These are phyloP conservation scores for Juncus effusus DNA, from an alignment of 176 grass and related monocot species.

Conservation along the genomic window DNA sequence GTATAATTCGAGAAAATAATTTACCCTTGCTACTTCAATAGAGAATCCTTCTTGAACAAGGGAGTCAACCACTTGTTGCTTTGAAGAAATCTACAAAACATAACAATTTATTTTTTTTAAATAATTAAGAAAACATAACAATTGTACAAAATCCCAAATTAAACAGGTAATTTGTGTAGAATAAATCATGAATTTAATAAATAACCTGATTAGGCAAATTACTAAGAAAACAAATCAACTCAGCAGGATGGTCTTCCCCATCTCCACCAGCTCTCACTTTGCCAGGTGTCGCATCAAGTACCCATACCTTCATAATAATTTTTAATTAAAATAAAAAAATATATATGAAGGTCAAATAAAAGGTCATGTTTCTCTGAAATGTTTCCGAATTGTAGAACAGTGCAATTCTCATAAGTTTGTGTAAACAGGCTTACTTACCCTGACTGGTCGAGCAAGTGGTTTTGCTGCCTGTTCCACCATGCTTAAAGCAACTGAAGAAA, in stretches of 20 bases:
- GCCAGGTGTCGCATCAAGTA: slow-evolving; percentile 94
- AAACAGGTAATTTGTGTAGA: background rate
- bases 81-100: slow-evolving; percentile 58
- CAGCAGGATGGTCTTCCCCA: slow-evolving; percentile 92
- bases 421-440: slow-evolving; percentile 39
- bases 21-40: slow-evolving; percentile 79
- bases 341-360: background rate
- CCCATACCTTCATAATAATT: slow-evolving; percentile 68
- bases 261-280: slow-evolving; percentile 83
- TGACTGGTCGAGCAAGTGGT: slow-evolving; percentile 85
- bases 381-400: background rate
- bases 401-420: background rate
- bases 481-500: slow-evolving; percentile 76
- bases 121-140: slow-evolving; percentile 10
- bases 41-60: slow-evolving; percentile 72
- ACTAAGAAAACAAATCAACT: slow-evolving; percentile 84
- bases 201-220: slow-evolving; percentile 60
- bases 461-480: slow-evolving; percentile 99
- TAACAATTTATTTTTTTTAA: slow-evolving; percentile 14
- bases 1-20: background rate
- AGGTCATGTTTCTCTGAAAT: background rate
- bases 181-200: background rate
- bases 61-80: slow-evolving; percentile 64
- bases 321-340: background rate
- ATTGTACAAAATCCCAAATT: background rate